phyloP scores from a whole-genome alignment of 1,284 basidiomycete genomes.

The Trametes sp. region DNA sequence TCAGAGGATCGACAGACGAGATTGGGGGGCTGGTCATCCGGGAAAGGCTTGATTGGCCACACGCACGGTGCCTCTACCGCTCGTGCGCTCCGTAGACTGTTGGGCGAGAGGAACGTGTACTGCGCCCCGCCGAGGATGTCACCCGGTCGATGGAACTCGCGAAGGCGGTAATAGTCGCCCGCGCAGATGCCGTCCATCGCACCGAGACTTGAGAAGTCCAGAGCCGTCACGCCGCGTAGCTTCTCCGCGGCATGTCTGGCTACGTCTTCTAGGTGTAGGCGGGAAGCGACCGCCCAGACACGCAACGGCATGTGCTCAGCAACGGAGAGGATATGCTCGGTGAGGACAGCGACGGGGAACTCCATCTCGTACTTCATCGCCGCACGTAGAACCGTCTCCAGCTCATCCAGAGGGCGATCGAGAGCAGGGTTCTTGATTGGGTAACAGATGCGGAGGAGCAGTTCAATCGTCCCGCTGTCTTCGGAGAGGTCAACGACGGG shows the following conservation, averaged over 20 bases:
- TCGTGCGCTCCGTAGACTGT: too few species aligned
- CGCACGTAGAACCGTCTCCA: slow-evolving; percentile 4
- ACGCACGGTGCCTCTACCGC: too few species aligned
- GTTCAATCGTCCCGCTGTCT: slow-evolving; percentile 39
- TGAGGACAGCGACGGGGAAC: slow-evolving; percentile 10
- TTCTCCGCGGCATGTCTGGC: slow-evolving; percentile 70
- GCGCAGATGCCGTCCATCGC: background rate
- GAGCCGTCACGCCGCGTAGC: background rate
- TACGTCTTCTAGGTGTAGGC: slow-evolving; percentile 40
- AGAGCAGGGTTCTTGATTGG: slow-evolving; percentile 32
- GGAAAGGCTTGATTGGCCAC: too few species aligned
- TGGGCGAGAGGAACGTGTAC: too few species aligned
- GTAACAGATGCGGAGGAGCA: slow-evolving; percentile 48
- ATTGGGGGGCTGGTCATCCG: background rate
- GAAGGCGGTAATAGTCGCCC: background rate
- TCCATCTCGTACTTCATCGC: slow-evolving; percentile 29
- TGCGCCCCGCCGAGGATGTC: too few species aligned
- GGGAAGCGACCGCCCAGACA: slow-evolving; percentile 23
- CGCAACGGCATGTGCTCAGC: background rate
- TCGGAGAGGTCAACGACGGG: slow-evolving; percentile 42
- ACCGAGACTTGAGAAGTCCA: background rate
- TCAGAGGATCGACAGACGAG: slow-evolving; percentile 35
- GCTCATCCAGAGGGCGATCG: background rate
- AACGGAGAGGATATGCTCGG: slow-evolving; percentile 8
- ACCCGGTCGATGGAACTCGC: too few species aligned